Base-by-base conservation (phyloP, 2,329 filamentous ascomycete genomes). In the Aspergillus candidus region DNA sequence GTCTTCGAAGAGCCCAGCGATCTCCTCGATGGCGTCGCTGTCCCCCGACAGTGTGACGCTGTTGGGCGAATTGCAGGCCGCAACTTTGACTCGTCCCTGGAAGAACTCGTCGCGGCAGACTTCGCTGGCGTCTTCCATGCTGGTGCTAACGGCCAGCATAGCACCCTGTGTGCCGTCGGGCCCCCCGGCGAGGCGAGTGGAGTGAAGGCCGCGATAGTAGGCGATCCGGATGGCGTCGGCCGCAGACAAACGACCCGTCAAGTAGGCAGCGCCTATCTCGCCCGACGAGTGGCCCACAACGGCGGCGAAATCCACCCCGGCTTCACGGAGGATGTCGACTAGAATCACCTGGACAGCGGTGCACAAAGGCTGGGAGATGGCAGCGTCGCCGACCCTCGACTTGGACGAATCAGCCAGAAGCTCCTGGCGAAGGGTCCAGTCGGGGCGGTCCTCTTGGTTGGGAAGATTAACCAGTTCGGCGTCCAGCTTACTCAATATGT, bases 31-130 rank as follows among this genome's bases (percentile, higher is more conserved):
- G 4, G 48, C 54, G 3, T 57, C 50, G 0, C 31, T 35, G 18
- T 66, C 60, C 0, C 67, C 67, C 2, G 66, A 66, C 1, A 71
- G 17, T 0, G 68, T 72, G 1, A 69, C 52, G 36, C 62, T 70
- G 2, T 47, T 45, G 0, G 62, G 62, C 3, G 58, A 63, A 49
- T 73, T 73, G 35, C 63, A 50, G 27, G 68, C 70, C 0, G 66
- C 70, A 3, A 67, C 48, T 4, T 38, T 35, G 11, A 56, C 22
- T 29, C 43, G 15, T 4, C 36, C 35, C 32, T 22, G 36, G 35
- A 64, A 56, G 4, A 38, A 51, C n/a, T 36, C 31, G n/a, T 52
- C 34, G 40, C 42, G 32, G 14, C 55, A 22, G 10, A 49, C 39
- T 1, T 42, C 38, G 13, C 34, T 11, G 1, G 47, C 50, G 18